Conservation (phyloP, 164 flowering plant species). For the Aristolochia californica region DNA sequence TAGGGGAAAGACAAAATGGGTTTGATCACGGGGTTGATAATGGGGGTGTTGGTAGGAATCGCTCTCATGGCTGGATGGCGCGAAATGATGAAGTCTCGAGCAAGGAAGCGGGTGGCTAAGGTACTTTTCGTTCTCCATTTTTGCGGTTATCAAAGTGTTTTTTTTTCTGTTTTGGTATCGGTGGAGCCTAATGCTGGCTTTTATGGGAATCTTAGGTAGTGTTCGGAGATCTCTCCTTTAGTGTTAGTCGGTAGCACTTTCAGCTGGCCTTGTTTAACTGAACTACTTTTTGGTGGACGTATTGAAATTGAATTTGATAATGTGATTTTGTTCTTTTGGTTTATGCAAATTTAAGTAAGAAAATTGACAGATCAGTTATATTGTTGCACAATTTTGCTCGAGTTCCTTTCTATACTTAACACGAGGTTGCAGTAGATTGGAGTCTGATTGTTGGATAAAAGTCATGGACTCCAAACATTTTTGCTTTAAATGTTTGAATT, state of each 20-base stretch:
- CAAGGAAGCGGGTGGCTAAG: conserved; percentile 67
- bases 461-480: too few species aligned
- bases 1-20: conserved; percentile 47
- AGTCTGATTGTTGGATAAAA: too few species aligned
- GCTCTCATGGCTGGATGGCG: conserved; percentile 87
- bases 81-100: conserved; percentile 69
- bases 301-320: too few species aligned
- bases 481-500: too few species aligned
- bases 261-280: too few species aligned
- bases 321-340: too few species aligned
- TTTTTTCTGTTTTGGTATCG: not conserved
- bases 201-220: not conserved
- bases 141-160: not conserved
- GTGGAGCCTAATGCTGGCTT: not conserved
- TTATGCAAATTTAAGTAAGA: too few species aligned
- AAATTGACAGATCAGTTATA: too few species aligned
- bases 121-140: conserved; percentile 20
- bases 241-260: not conserved
- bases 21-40: conserved; percentile 63
- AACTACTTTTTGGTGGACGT: too few species aligned
- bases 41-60: conserved; percentile 79
- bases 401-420: too few species aligned
- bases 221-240: not conserved
- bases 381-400: too few species aligned
- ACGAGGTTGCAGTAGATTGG: too few species aligned